phyloP scores from a whole-genome alignment of 2,329 filamentous ascomycete genomes.

The Nakataea oryzae region DNA sequence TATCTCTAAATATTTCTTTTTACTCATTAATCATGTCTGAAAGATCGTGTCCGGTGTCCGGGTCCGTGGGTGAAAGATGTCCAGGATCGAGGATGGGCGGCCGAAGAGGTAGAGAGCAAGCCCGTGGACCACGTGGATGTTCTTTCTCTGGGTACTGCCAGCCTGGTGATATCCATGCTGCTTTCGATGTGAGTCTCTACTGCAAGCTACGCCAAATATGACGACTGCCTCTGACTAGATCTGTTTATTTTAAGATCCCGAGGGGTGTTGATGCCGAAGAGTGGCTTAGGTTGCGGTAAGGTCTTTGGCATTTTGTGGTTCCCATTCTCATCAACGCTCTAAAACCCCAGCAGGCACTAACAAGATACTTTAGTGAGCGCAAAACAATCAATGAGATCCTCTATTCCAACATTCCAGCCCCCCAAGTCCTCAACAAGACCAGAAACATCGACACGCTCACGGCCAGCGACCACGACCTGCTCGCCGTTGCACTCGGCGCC shows the following conservation, averaged over 20 bases:
- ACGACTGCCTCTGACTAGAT: conserved; percentile 4
- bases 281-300: conserved; percentile 31
- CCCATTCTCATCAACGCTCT: conserved; percentile 1
- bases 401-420: conserved; percentile 30
- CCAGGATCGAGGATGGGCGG: conserved; percentile 14
- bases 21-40: conserved; percentile 10
- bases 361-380: background rate
- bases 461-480: conserved; percentile 33
- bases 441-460: conserved; percentile 38
- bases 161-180: conserved; percentile 22
- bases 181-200: conserved; percentile 23
- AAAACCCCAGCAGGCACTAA: conserved; percentile 33
- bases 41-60: conserved; percentile 18
- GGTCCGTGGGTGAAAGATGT: conserved; percentile 14
- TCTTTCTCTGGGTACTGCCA: conserved; percentile 23
- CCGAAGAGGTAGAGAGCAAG: conserved; percentile 7
- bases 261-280: conserved; percentile 31
- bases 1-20: background rate
- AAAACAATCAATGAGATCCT: conserved; percentile 19
- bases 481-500: conserved; percentile 41
- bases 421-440: conserved; percentile 25
- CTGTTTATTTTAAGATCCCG: conserved; percentile 25
- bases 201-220: background rate
- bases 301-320: conserved; percentile 6
- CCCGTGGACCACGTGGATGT: conserved; percentile 20